A percentile compares a stretch with the other conserved stretches of the same genome.
Conservation (phyloP, 352 stramenopile species). For the Elongisporangium anandrum region DNA sequence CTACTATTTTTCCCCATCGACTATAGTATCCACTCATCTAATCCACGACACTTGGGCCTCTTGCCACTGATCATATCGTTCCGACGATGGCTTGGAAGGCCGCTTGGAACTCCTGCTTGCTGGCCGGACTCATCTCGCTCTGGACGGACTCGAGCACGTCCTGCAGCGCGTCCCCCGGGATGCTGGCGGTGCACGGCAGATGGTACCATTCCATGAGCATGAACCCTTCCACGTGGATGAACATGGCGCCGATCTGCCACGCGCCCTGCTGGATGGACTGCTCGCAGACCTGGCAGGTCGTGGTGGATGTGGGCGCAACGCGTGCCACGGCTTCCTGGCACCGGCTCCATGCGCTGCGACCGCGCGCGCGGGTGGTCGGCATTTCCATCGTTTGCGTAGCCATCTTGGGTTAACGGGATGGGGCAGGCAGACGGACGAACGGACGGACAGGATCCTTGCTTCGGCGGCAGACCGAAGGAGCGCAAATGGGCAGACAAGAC, state of each 20-base stretch:
- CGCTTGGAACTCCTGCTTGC: constrained; percentile 49
- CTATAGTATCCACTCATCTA: background rate
- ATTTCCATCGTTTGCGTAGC: constrained; percentile 31
- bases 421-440: constrained; percentile 5
- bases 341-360: constrained; percentile 64
- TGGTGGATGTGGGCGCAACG: constrained; percentile 65
- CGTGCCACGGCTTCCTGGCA: constrained; percentile 78
- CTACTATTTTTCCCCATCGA: background rate
- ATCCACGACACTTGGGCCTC: background rate
- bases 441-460: background rate
- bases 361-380: constrained; percentile 36
- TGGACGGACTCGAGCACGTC: constrained; percentile 58
- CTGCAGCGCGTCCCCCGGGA: constrained; percentile 44
- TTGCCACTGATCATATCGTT: constrained; percentile 5
- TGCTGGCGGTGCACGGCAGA: constrained; percentile 45
- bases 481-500: background rate
- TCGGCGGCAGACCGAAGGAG: background rate
- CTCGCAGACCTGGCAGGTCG: constrained; percentile 73
- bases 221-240: constrained; percentile 82
- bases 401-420: constrained; percentile 23
- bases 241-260: constrained; percentile 81
- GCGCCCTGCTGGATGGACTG: constrained; percentile 50
- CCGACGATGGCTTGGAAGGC: constrained; percentile 16
- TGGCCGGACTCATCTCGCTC: constrained; percentile 51
- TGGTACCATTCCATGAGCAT: constrained; percentile 88